Evolutionary conservation across 73 alveolate species (phyloP), one percentile per base, ranked within the genome.

Genomic region (Symbiodinium natans): DNA sequence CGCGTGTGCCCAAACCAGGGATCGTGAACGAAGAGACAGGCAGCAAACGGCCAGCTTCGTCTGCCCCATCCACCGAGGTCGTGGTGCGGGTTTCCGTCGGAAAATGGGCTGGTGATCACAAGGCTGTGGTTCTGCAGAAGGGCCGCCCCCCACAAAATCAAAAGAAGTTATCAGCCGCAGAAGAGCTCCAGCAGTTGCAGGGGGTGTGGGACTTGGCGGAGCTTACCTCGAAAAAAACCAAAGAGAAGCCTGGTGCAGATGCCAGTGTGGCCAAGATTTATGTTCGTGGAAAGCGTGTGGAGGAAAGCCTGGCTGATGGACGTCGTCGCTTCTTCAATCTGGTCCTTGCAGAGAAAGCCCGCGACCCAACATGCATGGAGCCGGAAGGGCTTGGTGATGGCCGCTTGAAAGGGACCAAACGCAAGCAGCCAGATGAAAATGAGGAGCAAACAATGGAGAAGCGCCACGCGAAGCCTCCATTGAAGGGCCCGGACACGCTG

Each of bases 341-440:
- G 97, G 97, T 90, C n/a, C 97, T 90, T n/a, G 97, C 88, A 15
- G 48, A 68, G 59, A 68, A 71, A 31, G 97, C 97, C 1, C 41
- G 31, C 38, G 54, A n/a, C 15, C 83, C 84, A 3, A 23, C 36
- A 11, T 27, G 80, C 38, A 23, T 5, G 36, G 21, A 36, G 48
- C 52, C 11, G 48, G 83, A 9, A 4, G n/a, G n/a, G n/a, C 23
- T 29, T 52, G 23, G 23, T 2, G 71, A 15, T 23, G 71, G 71
- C 23, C 4, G 71, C 23, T 23, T 29, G 71, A 52, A 29, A 52
- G 71, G 71, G 71, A 29, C 80, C 38, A 63, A 63, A 29, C 80
- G 80, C 11, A 25, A 25, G 36, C 36, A 19, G 38, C 80, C 4
- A 63, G 31, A 23, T 23, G 80, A 63, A 3, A 5, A 1, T 4